Evolutionary conservation across 345 rosid species (phyloP).

Genomic region (Melaleuca alternifolia): DNA sequence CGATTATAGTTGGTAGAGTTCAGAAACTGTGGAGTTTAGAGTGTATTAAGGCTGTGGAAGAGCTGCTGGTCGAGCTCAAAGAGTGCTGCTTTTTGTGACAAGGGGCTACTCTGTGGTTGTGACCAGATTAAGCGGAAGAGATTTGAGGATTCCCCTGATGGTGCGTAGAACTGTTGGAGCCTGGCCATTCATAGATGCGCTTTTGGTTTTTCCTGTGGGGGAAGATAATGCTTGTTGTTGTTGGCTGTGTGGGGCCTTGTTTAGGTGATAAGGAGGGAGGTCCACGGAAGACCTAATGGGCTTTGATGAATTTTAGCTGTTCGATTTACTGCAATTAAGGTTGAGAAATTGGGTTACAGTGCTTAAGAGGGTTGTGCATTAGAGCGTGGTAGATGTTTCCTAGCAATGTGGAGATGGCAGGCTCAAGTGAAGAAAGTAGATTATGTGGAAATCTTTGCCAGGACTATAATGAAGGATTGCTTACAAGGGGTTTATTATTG

Average conservation of each 20-base stretch:
- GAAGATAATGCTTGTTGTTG: not conserved
- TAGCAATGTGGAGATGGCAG: not conserved
- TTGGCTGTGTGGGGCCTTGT: not conserved
- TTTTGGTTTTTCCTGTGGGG: not conserved
- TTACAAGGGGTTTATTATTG: not conserved
- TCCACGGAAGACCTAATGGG: not conserved
- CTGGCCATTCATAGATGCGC: not conserved
- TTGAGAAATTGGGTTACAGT: not conserved
- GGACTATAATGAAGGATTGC: not conserved
- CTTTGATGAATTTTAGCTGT: not conserved
- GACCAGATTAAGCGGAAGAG: not conserved
- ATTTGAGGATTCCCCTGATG: not conserved
- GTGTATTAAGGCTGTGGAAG: not conserved
- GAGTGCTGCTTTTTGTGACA: not conserved
- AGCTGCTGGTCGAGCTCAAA: not conserved
- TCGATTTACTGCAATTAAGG: not conserved
- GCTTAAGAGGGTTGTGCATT: not conserved
- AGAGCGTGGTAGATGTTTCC: not conserved
- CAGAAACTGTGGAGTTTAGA: not conserved
- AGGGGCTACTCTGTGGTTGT: not conserved
- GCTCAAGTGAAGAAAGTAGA: not conserved
- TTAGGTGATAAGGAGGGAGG: not conserved
- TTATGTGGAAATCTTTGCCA: not conserved
- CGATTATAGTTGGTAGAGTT: not conserved
- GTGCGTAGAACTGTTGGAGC: too few relatives aligned